These are phyloP conservation scores for Botryosphaeria dothidea DNA, from an alignment of 2,329 filamentous ascomycete species.

Conservation along the genomic window DNA sequence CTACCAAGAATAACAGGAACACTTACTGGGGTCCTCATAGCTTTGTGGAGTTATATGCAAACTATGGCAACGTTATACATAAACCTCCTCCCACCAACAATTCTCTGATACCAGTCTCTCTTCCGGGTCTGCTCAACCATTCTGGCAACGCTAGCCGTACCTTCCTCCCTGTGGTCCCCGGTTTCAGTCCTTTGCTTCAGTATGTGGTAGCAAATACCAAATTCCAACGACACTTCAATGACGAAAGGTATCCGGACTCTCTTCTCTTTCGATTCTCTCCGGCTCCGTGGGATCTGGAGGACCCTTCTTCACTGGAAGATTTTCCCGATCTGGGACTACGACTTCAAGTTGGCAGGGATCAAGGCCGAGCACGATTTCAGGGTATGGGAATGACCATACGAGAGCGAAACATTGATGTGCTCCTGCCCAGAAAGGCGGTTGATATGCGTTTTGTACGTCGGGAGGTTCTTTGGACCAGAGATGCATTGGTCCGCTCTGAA, in stretches of 20 bases:
- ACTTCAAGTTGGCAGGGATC: conserved; percentile 22
- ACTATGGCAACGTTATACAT: conserved; percentile 7
- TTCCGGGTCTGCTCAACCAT: not conserved
- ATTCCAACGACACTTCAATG: not conserved
- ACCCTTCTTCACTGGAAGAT: conserved; percentile 5
- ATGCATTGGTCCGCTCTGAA: conserved; percentile 10
- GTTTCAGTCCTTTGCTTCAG: conserved; percentile 2
- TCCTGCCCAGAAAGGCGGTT: conserved; percentile 31
- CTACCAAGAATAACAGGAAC: not conserved
- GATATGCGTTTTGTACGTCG: conserved; percentile 32
- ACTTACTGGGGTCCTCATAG: not conserved
- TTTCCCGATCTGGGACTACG: conserved; percentile 31
- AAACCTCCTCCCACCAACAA: not conserved
- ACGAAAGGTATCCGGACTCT: not conserved
- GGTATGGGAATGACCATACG: conserved; percentile 28
- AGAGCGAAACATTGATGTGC: conserved; percentile 29
- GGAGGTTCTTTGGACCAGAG: conserved; percentile 23
- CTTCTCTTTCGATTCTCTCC: conserved; percentile 14
- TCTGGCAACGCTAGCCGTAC: not conserved
- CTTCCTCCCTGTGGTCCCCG: conserved; percentile 7
- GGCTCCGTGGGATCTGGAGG: conserved; percentile 8
- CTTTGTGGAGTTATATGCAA: not conserved
- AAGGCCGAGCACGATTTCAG: conserved; percentile 23
- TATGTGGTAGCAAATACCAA: not conserved
- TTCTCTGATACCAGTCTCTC: not conserved